phyloP scores from a whole-genome alignment of 768 basidiomycete species.

The Phlegmacium glaucopus region DNA sequence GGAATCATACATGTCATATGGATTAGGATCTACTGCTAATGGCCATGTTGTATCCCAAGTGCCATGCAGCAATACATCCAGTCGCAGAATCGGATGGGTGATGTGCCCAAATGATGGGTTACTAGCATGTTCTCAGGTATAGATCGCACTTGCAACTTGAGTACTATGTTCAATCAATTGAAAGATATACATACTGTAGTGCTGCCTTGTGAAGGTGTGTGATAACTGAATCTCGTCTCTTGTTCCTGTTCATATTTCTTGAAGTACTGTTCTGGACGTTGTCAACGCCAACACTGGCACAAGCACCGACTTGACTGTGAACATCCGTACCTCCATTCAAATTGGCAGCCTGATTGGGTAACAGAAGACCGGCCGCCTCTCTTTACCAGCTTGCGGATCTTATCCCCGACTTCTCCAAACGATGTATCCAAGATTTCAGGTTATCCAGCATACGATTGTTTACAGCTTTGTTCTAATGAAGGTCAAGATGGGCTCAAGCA shows the following conservation, averaged over 20 bases:
- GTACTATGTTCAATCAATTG: neutral
- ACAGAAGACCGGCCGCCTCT: slow-evolving; percentile 24
- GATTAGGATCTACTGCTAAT: slow-evolving; percentile 23
- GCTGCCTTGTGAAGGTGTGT: slow-evolving; percentile 18
- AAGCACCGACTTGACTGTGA: slow-evolving; percentile 34
- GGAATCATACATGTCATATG: slow-evolving; percentile 25
- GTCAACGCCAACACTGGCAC: slow-evolving; percentile 33
- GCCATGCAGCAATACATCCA: slow-evolving; percentile 20
- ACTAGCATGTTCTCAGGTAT: slow-evolving; percentile 28
- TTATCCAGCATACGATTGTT: slow-evolving; percentile 29
- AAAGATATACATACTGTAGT: slow-evolving; percentile 6
- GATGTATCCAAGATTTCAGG: slow-evolving; percentile 20
- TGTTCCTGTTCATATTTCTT: neutral
- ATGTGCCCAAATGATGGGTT: slow-evolving; percentile 17
- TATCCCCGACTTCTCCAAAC: slow-evolving; percentile 7
- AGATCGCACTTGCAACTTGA: neutral
- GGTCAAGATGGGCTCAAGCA: slow-evolving; percentile 14
- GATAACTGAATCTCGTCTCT: neutral
- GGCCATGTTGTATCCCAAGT: slow-evolving; percentile 15
- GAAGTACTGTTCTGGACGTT: slow-evolving; percentile 34
- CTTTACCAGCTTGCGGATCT: slow-evolving; percentile 10
- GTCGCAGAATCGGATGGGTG: slow-evolving; percentile 2
- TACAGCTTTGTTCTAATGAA: slow-evolving; percentile 30
- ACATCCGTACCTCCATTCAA: slow-evolving; percentile 20
- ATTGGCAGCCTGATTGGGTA: slow-evolving; percentile 35